Evolutionary conservation across 2,329 filamentous ascomycete genomes (phyloP).

Genomic region (Colletotrichum costaricense): DNA sequence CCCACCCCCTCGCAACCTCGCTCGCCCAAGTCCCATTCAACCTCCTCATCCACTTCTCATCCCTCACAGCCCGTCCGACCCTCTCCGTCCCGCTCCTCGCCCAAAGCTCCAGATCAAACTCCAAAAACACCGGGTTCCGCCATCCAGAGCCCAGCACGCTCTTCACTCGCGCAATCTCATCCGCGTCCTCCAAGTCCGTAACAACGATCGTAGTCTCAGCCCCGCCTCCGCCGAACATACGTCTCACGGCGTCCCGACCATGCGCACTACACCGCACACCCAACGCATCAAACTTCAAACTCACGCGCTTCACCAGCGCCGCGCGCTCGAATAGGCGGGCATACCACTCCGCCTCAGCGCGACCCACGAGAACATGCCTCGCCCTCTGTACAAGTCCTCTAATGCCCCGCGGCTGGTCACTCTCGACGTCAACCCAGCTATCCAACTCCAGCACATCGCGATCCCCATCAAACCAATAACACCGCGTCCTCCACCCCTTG

Average conservation of each 20-base stretch:
- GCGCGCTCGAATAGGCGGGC: slow-evolving; percentile 1
- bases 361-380: slow-evolving; percentile 6
- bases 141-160: background rate
- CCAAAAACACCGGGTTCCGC: slow-evolving; percentile 26
- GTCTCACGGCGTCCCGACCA: background rate
- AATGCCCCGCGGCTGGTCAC: slow-evolving; percentile 1
- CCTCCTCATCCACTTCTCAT: slow-evolving; percentile 20
- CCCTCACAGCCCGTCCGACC: background rate
- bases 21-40: slow-evolving; percentile 21
- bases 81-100: background rate
- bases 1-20: slow-evolving; percentile 26
- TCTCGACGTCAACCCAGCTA: slow-evolving; percentile 17
- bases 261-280: slow-evolving; percentile 10
- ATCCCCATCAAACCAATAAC: slow-evolving; percentile 20
- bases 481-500: background rate
- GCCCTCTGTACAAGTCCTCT: background rate
- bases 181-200: slow-evolving; percentile 20
- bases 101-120: slow-evolving; percentile 29
- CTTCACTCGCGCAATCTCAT: slow-evolving; percentile 17
- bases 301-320: background rate
- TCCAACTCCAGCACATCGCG: slow-evolving; percentile 29
- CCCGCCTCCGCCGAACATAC: background rate
- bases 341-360: slow-evolving; percentile 30
- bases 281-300: slow-evolving; percentile 18
- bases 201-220: slow-evolving; percentile 2